These are phyloP conservation scores for Hypoxylon rickii DNA, from an alignment of 495 filamentous ascomycete genomes.

Conservation along the genomic window DNA sequence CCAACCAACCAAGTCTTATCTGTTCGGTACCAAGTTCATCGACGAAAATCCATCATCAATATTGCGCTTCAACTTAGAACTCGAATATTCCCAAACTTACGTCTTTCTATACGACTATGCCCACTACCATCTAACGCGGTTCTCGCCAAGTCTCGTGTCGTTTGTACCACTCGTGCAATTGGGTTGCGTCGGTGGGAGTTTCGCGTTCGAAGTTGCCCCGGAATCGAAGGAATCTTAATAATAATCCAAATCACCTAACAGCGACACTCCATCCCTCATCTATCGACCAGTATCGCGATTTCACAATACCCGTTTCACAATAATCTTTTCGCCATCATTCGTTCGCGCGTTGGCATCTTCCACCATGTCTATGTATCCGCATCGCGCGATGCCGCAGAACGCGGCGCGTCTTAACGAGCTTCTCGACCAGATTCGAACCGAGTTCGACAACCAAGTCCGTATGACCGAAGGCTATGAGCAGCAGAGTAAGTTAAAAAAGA, in stretches of 20 bases:
- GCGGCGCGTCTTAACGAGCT: conserved; percentile 79
- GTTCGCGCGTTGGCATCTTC: conserved; percentile 9
- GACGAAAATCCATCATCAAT: no score
- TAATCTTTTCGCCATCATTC: background rate
- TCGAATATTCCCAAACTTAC: no score
- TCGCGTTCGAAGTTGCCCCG: conserved; percentile 9
- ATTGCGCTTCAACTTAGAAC: no score
- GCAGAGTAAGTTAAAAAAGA: conserved; percentile 69
- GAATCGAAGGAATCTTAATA: background rate
- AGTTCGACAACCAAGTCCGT: conserved; percentile 83
- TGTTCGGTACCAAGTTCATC: background rate
- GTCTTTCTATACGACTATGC: conserved; percentile 31
- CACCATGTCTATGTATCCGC: conserved; percentile 84
- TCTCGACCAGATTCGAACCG: conserved; percentile 83
- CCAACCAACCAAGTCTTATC: background rate
- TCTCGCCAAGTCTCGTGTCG: conserved; percentile 20
- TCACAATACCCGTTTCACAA: background rate
- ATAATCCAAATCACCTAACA: background rate
- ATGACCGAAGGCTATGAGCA: conserved; percentile 83
- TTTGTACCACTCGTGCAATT: conserved; percentile 23
- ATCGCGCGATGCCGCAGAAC: conserved; percentile 76
- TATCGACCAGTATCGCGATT: conserved; percentile 1
- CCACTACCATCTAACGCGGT: conserved; percentile 24
- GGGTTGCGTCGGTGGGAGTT: conserved; percentile 24
- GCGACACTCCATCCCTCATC: conserved; percentile 3